Conservation (phyloP, 2,329 filamentous ascomycete genomes). For the Stachybotrys echinatus region DNA sequence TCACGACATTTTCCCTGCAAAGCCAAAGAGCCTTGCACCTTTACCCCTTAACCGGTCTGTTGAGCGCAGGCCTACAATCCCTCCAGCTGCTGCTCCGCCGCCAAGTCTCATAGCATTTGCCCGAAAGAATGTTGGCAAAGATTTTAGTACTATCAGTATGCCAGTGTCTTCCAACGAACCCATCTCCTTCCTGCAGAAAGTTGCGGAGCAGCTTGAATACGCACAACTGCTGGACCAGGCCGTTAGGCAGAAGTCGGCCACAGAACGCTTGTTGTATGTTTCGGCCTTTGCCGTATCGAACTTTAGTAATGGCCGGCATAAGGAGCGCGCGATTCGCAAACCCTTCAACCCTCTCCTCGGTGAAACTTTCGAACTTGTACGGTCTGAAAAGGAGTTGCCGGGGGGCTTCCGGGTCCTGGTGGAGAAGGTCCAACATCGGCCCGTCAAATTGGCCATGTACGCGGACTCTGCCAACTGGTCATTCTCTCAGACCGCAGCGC, state of each 20-base stretch:
- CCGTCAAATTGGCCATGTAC: conserved; percentile 88
- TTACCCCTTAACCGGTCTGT: conserved; percentile 66
- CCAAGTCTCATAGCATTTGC: conserved; percentile 92
- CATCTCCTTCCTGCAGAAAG: conserved; percentile 77
- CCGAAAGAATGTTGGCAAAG: conserved; percentile 96
- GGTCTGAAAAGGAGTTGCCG: conserved; percentile 67
- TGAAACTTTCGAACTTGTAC: conserved; percentile 89
- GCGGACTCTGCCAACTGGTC: conserved; percentile 84
- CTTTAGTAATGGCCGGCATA: conserved; percentile 75
- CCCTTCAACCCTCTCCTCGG: conserved; percentile 96
- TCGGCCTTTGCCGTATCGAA: conserved; percentile 87
- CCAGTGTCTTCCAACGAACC: conserved; percentile 96
- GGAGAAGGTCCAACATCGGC: conserved; percentile 91
- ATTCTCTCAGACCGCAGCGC: conserved; percentile 79
- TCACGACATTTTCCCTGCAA: conserved; percentile 61
- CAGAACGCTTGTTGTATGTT: conserved; percentile 75
- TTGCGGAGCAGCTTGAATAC: conserved; percentile 90
- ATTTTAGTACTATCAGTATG: conserved; percentile 95
- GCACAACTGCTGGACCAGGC: conserved; percentile 76
- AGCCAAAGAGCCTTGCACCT: conserved; percentile 70
- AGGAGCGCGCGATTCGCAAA: conserved; percentile 89
- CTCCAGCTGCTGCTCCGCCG: conserved; percentile 69
- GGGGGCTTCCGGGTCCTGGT: conserved; percentile 84
- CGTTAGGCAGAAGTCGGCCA: conserved; percentile 51
- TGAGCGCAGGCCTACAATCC: conserved; percentile 63